phyloP scores from a whole-genome alignment of 164 flowering plant species.

The Kingdonia uniflora region DNA sequence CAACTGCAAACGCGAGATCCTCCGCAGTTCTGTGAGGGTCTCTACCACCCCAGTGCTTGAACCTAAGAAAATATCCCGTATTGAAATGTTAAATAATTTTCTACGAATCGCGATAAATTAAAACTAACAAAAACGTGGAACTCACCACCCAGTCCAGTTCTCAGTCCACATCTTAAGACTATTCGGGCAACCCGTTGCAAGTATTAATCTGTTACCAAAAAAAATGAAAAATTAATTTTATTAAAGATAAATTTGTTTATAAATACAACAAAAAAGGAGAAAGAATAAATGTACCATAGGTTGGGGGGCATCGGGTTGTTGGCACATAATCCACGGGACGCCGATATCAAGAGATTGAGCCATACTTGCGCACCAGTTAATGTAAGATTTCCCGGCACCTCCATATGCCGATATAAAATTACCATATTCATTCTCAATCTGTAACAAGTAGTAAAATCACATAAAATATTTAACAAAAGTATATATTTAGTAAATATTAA shows the following conservation, averaged over 20 bases:
- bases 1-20: not conserved
- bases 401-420: no score
- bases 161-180: no score
- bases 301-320: slow-evolving; percentile 51
- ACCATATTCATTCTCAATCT: slow-evolving; percentile 74
- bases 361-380: slow-evolving; percentile 47
- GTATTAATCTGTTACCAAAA: not conserved
- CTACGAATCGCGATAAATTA: not conserved
- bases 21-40: not conserved
- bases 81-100: not conserved
- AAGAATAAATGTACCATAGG: slow-evolving; percentile 27
- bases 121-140: not conserved
- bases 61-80: not conserved
- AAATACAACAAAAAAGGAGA: not conserved
- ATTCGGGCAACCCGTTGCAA: not conserved
- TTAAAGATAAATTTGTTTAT: not conserved
- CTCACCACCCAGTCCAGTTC: no score
- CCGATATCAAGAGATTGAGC: slow-evolving; percentile 31
- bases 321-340: no score
- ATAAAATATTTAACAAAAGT: no score
- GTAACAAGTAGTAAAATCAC: not conserved
- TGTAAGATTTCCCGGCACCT: slow-evolving; percentile 40
- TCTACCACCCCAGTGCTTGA: not conserved
- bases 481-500: no score
- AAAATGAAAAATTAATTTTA: no score